Evolutionary conservation across 257 asterid species (phyloP).

Genomic region (Agastache rugosa): DNA sequence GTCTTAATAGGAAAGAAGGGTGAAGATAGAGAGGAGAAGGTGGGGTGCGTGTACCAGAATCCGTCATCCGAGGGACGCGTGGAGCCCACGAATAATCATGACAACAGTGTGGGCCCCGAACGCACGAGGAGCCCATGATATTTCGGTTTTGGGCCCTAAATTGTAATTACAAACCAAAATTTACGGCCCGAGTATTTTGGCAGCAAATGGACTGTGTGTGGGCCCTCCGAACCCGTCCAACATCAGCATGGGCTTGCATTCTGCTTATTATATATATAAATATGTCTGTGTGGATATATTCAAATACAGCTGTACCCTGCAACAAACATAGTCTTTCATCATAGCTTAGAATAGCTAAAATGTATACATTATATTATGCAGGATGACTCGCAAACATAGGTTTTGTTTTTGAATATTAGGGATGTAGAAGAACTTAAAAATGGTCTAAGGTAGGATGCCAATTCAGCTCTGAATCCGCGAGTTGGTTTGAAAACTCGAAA

Average conservation of each 20-base stretch:
- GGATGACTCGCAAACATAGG: neutral
- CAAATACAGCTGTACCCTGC: neutral
- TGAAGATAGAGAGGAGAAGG: too few species aligned
- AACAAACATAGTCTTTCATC: neutral
- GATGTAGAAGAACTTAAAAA: neutral
- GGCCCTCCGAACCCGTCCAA: neutral
- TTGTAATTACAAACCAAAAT: neutral
- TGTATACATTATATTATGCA: neutral
- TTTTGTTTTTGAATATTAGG: neutral
- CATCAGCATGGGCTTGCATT: neutral
- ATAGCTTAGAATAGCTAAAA: neutral
- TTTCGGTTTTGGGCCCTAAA: neutral
- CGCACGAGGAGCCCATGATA: slow-evolving; percentile 13
- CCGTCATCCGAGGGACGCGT: slow-evolving; percentile 14
- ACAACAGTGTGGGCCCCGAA: neutral
- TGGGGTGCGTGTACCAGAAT: slow-evolving; percentile 12
- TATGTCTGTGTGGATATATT: neutral
- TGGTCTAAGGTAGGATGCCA: too few species aligned
- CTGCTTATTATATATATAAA: too few species aligned
- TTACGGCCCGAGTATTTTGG: slow-evolving; percentile 8
- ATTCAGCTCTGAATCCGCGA: too few species aligned
- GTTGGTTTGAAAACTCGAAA: too few species aligned
- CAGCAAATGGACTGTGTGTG: neutral
- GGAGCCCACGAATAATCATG: slow-evolving; percentile 26
- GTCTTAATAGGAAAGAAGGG: too few species aligned